Evolutionary conservation across 352 stramenopile genomes (phyloP).

Genomic region (Halophytophthora polymorphica): DNA sequence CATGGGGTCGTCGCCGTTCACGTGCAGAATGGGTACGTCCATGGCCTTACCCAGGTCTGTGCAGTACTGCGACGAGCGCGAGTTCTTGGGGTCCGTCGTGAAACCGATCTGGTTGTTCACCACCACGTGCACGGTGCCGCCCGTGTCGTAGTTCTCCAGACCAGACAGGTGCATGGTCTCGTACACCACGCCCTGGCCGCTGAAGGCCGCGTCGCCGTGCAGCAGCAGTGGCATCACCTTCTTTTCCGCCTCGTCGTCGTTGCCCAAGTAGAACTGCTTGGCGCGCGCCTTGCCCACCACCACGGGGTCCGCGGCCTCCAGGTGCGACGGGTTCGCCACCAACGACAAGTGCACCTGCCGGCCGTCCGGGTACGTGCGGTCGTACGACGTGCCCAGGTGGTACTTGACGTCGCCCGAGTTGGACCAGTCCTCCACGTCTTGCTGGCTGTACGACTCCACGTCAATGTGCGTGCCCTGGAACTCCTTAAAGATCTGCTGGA

Average conservation of each 20-base stretch:
- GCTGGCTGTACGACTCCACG: constrained; percentile 80
- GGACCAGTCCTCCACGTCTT: constrained; percentile 85
- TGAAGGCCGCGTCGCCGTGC: constrained; percentile 97
- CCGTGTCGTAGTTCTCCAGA: constrained; percentile 93
- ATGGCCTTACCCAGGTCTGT: constrained; percentile 97
- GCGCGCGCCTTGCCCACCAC: constrained; percentile 94
- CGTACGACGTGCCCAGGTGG: constrained; percentile 96
- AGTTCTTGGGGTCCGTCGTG: constrained; percentile 96
- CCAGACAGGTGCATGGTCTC: constrained; percentile 96
- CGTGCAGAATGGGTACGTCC: constrained; percentile 88
- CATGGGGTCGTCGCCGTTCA: constrained; percentile 96
- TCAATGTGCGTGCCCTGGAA: constrained; percentile 96
- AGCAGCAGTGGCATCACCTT: constrained; percentile 94
- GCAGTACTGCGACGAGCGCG: constrained; percentile 93
- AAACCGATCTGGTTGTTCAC: constrained; percentile 98
- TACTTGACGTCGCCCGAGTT: constrained; percentile 98
- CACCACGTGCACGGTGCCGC: constrained; percentile 97
- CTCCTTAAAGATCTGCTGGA: constrained; percentile 97
- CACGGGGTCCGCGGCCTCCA: constrained; percentile 96
- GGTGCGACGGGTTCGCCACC: constrained; percentile 96
- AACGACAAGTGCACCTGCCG: constrained; percentile 94
- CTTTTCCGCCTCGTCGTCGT: constrained; percentile 80
- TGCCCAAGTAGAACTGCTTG: constrained; percentile 96
- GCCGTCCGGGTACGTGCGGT: constrained; percentile 94
- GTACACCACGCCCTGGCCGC: constrained; percentile 95